phyloP scores from a whole-genome alignment of 2,329 filamentous ascomycete species.

The Aspergillus sp. region DNA sequence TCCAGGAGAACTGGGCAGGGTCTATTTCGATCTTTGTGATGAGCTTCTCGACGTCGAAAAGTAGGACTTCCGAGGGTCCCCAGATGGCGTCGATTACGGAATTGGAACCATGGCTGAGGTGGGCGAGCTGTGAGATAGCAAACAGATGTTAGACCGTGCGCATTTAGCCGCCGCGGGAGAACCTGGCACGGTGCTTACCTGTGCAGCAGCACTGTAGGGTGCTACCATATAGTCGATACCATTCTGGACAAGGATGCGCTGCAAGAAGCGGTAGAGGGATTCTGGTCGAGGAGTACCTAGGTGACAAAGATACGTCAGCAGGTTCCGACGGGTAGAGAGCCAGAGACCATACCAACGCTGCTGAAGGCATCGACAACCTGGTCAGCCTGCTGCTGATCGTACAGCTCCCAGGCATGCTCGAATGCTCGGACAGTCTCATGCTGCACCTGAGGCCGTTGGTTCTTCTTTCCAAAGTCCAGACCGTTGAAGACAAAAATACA shows the following conservation, averaged over 20 bases:
- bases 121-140: constrained; percentile 57
- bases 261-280: constrained; percentile 73
- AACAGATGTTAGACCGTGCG: constrained; percentile 4
- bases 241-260: constrained; percentile 68
- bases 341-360: constrained; percentile 61
- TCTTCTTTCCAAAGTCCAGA: constrained; percentile 73
- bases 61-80: constrained; percentile 78
- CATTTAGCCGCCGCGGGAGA: not conserved
- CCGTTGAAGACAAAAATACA: constrained; percentile 92
- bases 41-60: constrained; percentile 78
- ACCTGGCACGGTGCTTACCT: constrained; percentile 57
- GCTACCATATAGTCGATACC: constrained; percentile 76
- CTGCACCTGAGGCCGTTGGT: constrained; percentile 60
- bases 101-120: constrained; percentile 69
- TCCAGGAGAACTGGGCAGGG: constrained; percentile 61
- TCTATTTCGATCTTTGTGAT: constrained; percentile 61
- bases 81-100: constrained; percentile 73
- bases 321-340: constrained; percentile 14
- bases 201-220: constrained; percentile 82
- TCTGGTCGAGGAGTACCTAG: constrained; percentile 69
- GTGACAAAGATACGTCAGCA: constrained; percentile 27
- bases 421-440: constrained; percentile 67
- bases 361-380: constrained; percentile 86
- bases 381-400: constrained; percentile 75
- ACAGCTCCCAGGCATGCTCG: constrained; percentile 80